Evolutionary conservation across 805 yeast species (phyloP).

Genomic region (Candida methanosorbosa): DNA sequence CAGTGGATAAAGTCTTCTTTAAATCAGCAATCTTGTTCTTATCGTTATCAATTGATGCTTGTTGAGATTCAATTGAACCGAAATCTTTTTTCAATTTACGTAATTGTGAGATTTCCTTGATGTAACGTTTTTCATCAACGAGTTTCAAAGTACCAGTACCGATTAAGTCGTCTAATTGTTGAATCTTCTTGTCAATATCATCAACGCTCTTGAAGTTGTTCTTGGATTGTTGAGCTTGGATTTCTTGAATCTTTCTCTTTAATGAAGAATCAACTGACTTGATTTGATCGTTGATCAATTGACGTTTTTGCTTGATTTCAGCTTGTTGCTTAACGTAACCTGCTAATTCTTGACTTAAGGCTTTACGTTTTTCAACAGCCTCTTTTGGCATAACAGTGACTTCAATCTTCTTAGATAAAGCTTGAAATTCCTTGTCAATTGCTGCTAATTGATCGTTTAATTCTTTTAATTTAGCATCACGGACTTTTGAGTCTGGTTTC

Average conservation of each 20-base stretch:
- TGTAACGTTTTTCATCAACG: conserved; percentile 81
- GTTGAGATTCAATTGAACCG: conserved; percentile 62
- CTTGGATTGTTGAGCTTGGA: conserved; percentile 64
- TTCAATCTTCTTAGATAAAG: conserved; percentile 47
- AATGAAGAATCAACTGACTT: conserved; percentile 58
- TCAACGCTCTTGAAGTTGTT: conserved; percentile 55
- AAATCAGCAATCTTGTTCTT: conserved; percentile 67
- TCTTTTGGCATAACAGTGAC: conserved; percentile 42
- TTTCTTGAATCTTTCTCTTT: conserved; percentile 69
- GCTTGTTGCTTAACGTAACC: conserved; percentile 31
- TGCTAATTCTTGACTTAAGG: conserved; percentile 35
- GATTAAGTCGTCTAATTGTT: conserved; percentile 60
- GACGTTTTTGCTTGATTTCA: conserved; percentile 24
- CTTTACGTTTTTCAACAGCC: conserved; percentile 43
- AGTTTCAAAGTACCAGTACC: conserved; percentile 74
- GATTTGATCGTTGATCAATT: conserved; percentile 48
- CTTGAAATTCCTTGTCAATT: conserved; percentile 45
- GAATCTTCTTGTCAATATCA: conserved; percentile 62
- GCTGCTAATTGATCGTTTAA: conserved; percentile 55
- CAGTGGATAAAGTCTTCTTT: conserved; percentile 53
- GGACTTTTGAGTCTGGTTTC: conserved; percentile 62
- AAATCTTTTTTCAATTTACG: conserved; percentile 78
- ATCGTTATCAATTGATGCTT: conserved; percentile 71
- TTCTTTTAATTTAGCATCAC: conserved; percentile 49
- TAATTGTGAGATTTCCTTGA: conserved; percentile 79